These are phyloP conservation scores for Castanospermum australe DNA, from an alignment of 306 rosid species.

Conservation along the genomic window DNA sequence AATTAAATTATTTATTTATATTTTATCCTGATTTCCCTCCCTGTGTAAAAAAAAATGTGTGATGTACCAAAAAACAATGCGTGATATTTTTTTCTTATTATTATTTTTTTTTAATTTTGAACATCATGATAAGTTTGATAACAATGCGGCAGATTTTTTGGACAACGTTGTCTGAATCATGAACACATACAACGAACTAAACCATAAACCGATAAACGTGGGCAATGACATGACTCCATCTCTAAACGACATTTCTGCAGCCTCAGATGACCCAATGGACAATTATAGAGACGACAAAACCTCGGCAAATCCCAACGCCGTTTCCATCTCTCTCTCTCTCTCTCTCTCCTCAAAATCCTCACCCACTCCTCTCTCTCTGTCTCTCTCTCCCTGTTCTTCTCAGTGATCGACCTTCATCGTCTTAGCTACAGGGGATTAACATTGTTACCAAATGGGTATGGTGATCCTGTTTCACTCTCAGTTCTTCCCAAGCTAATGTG, in stretches of 20 bases:
- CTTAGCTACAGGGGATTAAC: background rate
- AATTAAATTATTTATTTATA: no score
- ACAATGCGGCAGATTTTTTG: no score
- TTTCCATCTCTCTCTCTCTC: conserved; percentile 2
- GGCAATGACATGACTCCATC: background rate
- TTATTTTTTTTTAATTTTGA: no score
- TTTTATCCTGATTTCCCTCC: no score
- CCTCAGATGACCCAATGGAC: background rate
- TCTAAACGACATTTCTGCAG: background rate
- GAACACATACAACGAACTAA: no score
- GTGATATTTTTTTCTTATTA: no score
- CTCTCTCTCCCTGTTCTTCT: background rate
- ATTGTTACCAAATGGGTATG: conserved; percentile 27
- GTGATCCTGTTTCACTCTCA: background rate
- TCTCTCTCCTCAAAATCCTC: background rate
- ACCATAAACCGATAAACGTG: no score
- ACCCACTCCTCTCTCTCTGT: background rate
- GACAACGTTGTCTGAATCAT: background rate
- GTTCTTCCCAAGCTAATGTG: background rate
- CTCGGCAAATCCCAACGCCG: background rate
- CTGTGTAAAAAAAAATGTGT: no score
- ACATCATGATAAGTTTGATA: no score
- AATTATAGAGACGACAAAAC: background rate
- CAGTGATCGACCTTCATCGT: background rate
- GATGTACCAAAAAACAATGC: no score